Evolutionary conservation across 139 green algal genomes (phyloP), one percentile per base, ranked within the genome.

Genomic region (Chlamydomonas sphaeroides): DNA sequence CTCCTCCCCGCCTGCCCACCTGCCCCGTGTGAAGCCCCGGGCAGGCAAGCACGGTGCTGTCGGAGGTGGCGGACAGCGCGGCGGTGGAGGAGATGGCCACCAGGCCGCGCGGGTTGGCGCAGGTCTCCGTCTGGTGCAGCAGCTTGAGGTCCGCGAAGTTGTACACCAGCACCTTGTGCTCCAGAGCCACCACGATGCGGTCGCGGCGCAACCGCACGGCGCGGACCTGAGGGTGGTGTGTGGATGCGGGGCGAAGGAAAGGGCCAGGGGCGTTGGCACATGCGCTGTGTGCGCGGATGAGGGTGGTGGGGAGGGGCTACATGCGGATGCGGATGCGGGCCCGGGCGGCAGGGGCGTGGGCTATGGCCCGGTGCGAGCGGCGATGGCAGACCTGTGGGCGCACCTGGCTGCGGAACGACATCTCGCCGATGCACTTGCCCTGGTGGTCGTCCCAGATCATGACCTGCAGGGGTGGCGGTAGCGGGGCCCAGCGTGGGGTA

Each of bases 381-480:
- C n/a, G n/a, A n/a, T n/a, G n/a, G n/a, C n/a, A n/a, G n/a, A n/a
- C n/a, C n/a, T n/a, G n/a, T n/a, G n/a, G n/a, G 57, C 84, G 20
- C 53, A 98, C 96, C 83, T 95, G 90, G 73, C 92, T 98, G 3
- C 93, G 81, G 83, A 99, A 99, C 41, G 77, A 93, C 18, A 99
- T 93, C 89, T 99, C 97, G 15, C 96, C 97, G 38, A 99, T 98
- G 79, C 93, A 97, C 10, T 96, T 90, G 18, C 88, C 93, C 81
- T 98, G 94, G 70, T 98, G 93, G 86, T 99, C 97, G 85, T 99
- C 97, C 94, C 95, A 99, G 5, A 99, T 98, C 93, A 99, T 99
- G 14, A 98, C 95, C 95, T 95, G 89, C n/a, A n/a, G n/a, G n/a
- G n/a, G n/a, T n/a, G n/a, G n/a, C n/a, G n/a, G n/a, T n/a, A n/a